phyloP scores from a whole-genome alignment of 805 yeast genomes.

The Candida michaelii region DNA sequence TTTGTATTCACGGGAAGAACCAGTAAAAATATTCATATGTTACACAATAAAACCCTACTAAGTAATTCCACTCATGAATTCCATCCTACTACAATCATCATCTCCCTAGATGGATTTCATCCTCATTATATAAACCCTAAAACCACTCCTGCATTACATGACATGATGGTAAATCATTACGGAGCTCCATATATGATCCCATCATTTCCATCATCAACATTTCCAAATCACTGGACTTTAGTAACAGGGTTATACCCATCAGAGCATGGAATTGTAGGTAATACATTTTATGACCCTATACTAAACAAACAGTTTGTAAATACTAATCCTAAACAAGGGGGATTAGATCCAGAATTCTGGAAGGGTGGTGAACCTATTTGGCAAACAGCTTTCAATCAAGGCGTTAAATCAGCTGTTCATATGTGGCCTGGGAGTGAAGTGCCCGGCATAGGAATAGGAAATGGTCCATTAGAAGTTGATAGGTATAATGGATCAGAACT shows the following conservation, averaged over 20 bases:
- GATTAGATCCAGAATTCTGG: conserved; percentile 66
- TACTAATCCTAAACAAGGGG: conserved; percentile 53
- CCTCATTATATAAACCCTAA: conserved; percentile 74
- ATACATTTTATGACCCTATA: conserved; percentile 69
- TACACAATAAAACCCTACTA: conserved; percentile 19
- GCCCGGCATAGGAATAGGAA: conserved; percentile 40
- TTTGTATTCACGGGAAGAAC: background rate
- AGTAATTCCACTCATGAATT: conserved; percentile 68
- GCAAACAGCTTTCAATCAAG: conserved; percentile 69
- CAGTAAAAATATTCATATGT: too few relatives aligned
- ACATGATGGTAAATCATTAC: conserved; percentile 49
- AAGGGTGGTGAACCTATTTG: conserved; percentile 85
- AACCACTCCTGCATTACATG: conserved; percentile 70
- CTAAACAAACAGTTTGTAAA: conserved; percentile 59
- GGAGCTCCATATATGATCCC: conserved; percentile 86
- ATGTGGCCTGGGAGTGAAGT: conserved; percentile 98
- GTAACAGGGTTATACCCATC: conserved; percentile 84
- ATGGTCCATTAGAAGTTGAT: conserved; percentile 53
- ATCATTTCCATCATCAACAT: conserved; percentile 84
- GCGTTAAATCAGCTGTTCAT: conserved; percentile 71
- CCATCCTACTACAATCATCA: conserved; percentile 74
- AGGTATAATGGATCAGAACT: conserved; percentile 64
- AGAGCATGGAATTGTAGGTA: conserved; percentile 85
- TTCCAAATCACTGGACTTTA: conserved; percentile 90
- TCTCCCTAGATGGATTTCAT: conserved; percentile 88